Conservation (phyloP, 2,329 filamentous ascomycete genomes). For the Cladosporium sp. region DNA sequence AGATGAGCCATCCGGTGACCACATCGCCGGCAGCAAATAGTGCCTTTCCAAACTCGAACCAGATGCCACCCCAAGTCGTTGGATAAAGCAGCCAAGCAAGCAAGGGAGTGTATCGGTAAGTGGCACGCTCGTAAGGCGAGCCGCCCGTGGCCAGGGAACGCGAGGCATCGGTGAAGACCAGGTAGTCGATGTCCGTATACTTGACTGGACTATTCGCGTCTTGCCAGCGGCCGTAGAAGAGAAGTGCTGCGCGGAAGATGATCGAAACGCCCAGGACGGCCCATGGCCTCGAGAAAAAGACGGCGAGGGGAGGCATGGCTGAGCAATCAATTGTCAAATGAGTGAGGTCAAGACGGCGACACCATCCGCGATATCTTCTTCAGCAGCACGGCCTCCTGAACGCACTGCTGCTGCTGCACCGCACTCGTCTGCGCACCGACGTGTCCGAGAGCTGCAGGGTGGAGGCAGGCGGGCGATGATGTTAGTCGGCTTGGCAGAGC, state of each 20-base stretch:
- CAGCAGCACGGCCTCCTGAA: conserved; percentile 6
- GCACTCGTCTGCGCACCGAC: conserved; percentile 10
- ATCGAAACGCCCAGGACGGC: conserved; percentile 49
- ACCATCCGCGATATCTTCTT: neutral
- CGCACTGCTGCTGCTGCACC: neutral
- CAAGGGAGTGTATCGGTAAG: conserved; percentile 94
- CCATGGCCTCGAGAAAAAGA: conserved; percentile 30
- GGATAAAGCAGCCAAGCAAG: conserved; percentile 89
- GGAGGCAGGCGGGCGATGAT: conserved; percentile 8
- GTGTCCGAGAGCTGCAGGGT: conserved; percentile 14
- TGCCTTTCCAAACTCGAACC: conserved; percentile 84
- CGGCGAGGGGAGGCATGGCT: neutral
- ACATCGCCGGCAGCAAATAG: conserved; percentile 84
- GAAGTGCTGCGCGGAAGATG: conserved; percentile 68
- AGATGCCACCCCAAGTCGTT: conserved; percentile 62
- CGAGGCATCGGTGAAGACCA: conserved; percentile 94
- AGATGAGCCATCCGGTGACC: conserved; percentile 77
- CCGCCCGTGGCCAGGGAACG: conserved; percentile 67
- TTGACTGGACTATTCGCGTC: conserved; percentile 89
- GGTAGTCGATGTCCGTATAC: conserved; percentile 98
- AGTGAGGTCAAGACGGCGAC: neutral
- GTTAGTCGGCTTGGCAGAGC: conserved; percentile 12
- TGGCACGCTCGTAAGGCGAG: conserved; percentile 85
- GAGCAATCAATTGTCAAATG: neutral
- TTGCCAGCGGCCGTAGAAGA: conserved; percentile 89